Evolutionary conservation across 306 rosid genomes (phyloP), one percentile per base, ranked within the genome.

Genomic region (Cicer arietinum): DNA sequence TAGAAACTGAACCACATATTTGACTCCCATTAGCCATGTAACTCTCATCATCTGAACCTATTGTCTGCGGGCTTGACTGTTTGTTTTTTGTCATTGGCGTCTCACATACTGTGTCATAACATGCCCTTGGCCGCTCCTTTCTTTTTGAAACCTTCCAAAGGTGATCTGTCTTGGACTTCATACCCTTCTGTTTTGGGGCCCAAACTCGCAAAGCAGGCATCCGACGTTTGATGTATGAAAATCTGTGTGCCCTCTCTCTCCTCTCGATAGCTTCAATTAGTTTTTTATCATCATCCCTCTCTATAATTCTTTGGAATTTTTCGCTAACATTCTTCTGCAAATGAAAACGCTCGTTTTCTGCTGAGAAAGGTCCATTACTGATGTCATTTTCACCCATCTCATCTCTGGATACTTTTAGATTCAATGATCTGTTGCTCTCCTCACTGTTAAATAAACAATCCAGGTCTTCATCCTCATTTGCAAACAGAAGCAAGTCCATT

Each of bases 161-260:
- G 62, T 66, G 85, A 76, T 82, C 72, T 20, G 75, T 77, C 67
- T 86, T 87, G 22, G 83, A 73, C 74, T 82, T 90, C 83, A 43
- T 54, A 67, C 64, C 68, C 79, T 85, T 87, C 79, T 90, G 97
- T 60, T 89, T 91, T 17, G 97, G 90, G 30, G 95, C 95, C 93
- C 98, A 86, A 80, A 91, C 90, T 84, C 90, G 98, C 68, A 91
- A 78, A 88, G 83, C 88, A 14, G 97, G 96, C 71, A 80, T 83
- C 84, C 91, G 81, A 64, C 88, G 83, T 7, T 89, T 83, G 67
- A 84, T 86, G 54, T 90, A 90, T 48, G 89, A 45, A 59, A 77
- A 82, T 60, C 88, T 89, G 25, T 85, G 74, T 60, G 95, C 91
- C 65, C 90, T 88, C 58, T 88, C 96, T 79, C 97, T 90, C 76